A percentile compares a stretch with the other conserved stretches of the same genome.
Conservation (phyloP, 805 yeast genomes). For the Yamadazyma phyllophila region DNA sequence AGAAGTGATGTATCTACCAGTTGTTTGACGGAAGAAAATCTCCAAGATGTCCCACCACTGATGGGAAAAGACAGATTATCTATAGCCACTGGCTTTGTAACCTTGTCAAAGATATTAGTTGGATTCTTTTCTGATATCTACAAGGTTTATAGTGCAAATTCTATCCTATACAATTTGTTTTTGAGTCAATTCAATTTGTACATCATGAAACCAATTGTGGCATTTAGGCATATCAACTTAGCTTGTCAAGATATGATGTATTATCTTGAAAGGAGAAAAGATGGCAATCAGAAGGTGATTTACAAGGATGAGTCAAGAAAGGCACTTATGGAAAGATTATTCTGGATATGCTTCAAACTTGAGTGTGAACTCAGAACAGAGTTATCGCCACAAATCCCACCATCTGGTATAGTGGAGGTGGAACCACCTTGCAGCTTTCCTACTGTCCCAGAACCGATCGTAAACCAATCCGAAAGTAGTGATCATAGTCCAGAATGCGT, state of each 20-base stretch:
- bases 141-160: constrained; percentile 6
- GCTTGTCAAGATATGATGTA: constrained; percentile 33
- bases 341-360: constrained; percentile 37
- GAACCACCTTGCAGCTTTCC: constrained; percentile 34
- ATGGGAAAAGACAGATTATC: constrained; percentile 20
- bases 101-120: constrained; percentile 21
- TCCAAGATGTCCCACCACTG: constrained; percentile 10
- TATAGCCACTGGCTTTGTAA: constrained; percentile 21
- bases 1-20: constrained; percentile 19
- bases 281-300: constrained; percentile 2
- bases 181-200: constrained; percentile 28
- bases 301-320: constrained; percentile 10
- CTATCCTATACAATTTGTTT: constrained; percentile 9
- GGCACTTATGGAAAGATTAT: constrained; percentile 27
- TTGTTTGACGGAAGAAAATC: constrained; percentile 16
- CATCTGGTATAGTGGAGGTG: constrained; percentile 30
- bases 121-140: constrained; percentile 20
- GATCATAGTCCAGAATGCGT: constrained; percentile 24
- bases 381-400: constrained; percentile 31
- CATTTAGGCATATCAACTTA: constrained; percentile 21
- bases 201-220: constrained; percentile 24
- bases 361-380: constrained; percentile 37
- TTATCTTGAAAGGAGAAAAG: constrained; percentile 21
- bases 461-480: constrained; percentile 13
- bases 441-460: constrained; percentile 24